A percentile compares a stretch with the other conserved stretches of the same genome.
phyloP scores from a whole-genome alignment of 2,329 filamentous ascomycete genomes.

The Thermomyces lanuginosus region DNA sequence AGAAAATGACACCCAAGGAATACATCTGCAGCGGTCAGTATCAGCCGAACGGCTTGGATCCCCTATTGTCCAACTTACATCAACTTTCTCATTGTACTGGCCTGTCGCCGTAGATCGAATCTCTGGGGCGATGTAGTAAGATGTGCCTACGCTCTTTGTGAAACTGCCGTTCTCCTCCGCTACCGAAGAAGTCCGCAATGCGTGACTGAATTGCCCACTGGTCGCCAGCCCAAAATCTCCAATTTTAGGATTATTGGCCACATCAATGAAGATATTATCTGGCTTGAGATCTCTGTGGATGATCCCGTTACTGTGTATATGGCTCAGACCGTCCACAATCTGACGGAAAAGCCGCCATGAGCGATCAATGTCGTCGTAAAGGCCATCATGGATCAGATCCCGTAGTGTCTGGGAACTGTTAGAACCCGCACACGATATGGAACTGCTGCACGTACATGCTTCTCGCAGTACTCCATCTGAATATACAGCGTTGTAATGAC shows the following conservation, averaged over 20 bases:
- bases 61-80: slow-evolving; percentile 38
- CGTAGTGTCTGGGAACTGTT: slow-evolving; percentile 49
- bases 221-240: slow-evolving; percentile 94
- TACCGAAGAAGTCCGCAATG: slow-evolving; percentile 21
- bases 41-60: not conserved
- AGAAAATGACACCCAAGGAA: slow-evolving; percentile 91
- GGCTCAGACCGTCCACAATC: slow-evolving; percentile 71
- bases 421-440: slow-evolving; percentile 6
- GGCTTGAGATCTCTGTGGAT: slow-evolving; percentile 94
- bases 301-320: slow-evolving; percentile 81
- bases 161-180: slow-evolving; percentile 24
- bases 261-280: slow-evolving; percentile 93
- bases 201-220: slow-evolving; percentile 48
- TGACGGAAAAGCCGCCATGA: slow-evolving; percentile 85
- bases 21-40: slow-evolving; percentile 51
- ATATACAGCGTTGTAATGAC: slow-evolving; percentile 74
- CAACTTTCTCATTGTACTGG: slow-evolving; percentile 82
- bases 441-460: slow-evolving; percentile 40
- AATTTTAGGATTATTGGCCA: slow-evolving; percentile 78
- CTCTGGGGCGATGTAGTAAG: slow-evolving; percentile 86
- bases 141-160: slow-evolving; percentile 51
- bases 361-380: slow-evolving; percentile 59
- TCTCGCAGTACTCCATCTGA: slow-evolving; percentile 98
- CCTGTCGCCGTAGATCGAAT: slow-evolving; percentile 58
- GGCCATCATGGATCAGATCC: slow-evolving; percentile 62